phyloP scores from a whole-genome alignment of 768 basidiomycete species.

The Kwoniella dendrophila region DNA sequence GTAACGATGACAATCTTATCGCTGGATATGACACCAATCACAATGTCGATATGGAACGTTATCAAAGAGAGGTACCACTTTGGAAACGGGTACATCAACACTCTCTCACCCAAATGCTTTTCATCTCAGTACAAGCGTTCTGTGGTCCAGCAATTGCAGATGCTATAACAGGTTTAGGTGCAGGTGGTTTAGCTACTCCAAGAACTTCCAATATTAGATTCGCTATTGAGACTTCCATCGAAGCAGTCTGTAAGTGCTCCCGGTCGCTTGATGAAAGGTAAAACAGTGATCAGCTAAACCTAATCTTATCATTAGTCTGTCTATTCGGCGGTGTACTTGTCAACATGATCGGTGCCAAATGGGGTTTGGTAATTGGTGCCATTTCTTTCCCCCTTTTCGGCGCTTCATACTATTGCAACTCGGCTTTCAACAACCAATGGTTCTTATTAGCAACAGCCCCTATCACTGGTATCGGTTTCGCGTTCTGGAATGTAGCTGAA shows the following conservation, averaged over 20 bases:
- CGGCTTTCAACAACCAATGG: slow-evolving; percentile 12
- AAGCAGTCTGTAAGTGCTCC: slow-evolving; percentile 3
- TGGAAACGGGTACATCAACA: slow-evolving; percentile 27
- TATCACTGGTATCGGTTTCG: slow-evolving; percentile 21
- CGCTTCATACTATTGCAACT: slow-evolving; percentile 11
- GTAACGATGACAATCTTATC: slow-evolving; percentile 13
- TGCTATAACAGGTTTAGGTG: slow-evolving; percentile 22
- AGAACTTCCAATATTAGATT: slow-evolving; percentile 27
- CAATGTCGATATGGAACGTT: slow-evolving; percentile 14
- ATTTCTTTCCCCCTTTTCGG: slow-evolving; percentile 12
- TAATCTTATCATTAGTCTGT: background rate
- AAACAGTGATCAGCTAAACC: background rate
- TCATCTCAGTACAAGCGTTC: slow-evolving; percentile 26
- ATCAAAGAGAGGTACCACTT: slow-evolving; percentile 10
- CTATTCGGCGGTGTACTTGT: slow-evolving; percentile 40
- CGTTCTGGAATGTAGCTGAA: slow-evolving; percentile 22
- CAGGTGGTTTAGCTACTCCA: slow-evolving; percentile 31
- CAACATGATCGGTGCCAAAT: slow-evolving; percentile 42
- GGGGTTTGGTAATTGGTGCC: slow-evolving; percentile 31
- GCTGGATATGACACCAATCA: background rate
- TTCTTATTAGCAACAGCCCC: background rate
- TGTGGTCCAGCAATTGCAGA: slow-evolving; percentile 16
- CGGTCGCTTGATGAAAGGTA: background rate
- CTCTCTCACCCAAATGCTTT: slow-evolving; percentile 29
- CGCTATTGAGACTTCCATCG: background rate